Percentiles rank a stretch among this genome's conserved stretches.
phyloP scores from a whole-genome alignment of 768 basidiomycete genomes.

The Suillus weaverae region DNA sequence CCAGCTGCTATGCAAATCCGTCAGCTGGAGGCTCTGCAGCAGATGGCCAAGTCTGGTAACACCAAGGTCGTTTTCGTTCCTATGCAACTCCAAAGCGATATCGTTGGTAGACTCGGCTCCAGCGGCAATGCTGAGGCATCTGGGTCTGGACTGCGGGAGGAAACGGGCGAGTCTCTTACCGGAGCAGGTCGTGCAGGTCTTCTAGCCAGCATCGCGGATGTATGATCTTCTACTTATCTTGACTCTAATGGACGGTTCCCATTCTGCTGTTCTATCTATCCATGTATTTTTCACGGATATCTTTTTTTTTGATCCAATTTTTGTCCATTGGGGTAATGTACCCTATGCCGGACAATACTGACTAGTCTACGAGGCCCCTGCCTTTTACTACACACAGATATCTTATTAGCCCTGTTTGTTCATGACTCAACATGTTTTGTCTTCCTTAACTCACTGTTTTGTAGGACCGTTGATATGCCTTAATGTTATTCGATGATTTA shows the following conservation, averaged over 20 bases:
- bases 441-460: neutral
- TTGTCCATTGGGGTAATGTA: no score
- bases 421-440: neutral
- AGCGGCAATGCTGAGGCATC: conserved; percentile 24
- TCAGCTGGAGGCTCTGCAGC: conserved; percentile 93
- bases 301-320: no score
- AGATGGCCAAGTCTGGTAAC: conserved; percentile 87
- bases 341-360: no score
- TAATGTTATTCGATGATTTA: conserved; percentile 1
- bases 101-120: conserved; percentile 47
- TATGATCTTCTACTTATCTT: conserved; percentile 17
- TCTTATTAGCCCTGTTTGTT: neutral
- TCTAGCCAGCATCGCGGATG: conserved; percentile 23
- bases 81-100: conserved; percentile 83
- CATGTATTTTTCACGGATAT: neutral
- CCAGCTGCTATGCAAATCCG: conserved; percentile 98
- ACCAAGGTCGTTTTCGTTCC: conserved; percentile 95
- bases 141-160: conserved; percentile 21
- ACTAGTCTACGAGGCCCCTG: no score
- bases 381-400: no score
- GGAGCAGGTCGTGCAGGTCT: conserved; percentile 27
- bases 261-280: neutral
- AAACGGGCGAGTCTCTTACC: conserved; percentile 24
- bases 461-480: neutral
- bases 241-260: neutral